Conservation (phyloP, 164 flowering plant genomes). For the Paratinospora sagittata region DNA sequence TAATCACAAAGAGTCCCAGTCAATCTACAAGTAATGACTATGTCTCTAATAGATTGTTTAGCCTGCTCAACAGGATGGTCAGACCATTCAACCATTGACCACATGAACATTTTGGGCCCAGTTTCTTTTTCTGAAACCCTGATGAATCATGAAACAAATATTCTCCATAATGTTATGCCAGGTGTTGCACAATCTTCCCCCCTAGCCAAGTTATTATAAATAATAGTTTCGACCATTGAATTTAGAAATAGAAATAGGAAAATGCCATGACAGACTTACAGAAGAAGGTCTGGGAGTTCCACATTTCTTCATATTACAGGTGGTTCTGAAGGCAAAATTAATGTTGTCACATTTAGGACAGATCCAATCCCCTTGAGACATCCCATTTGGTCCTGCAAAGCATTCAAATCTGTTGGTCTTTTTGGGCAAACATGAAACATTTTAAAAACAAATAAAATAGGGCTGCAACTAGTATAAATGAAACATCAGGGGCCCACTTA, state of each 20-base stretch:
- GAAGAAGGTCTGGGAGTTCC: constrained; percentile 36
- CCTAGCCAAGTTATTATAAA: neutral
- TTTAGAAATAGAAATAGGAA: neutral
- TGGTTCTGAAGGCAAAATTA: constrained; percentile 42
- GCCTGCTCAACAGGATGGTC: too few relatives aligned
- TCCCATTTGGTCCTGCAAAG: constrained; percentile 39
- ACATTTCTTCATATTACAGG: constrained; percentile 42
- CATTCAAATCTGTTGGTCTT: neutral
- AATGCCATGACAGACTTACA: constrained; percentile 19
- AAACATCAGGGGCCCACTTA: neutral
- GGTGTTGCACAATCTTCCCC: too few relatives aligned
- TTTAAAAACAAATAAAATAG: too few relatives aligned
- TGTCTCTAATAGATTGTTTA: too few relatives aligned
- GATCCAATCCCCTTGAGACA: constrained; percentile 43
- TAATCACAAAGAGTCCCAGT: too few relatives aligned
- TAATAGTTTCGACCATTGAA: neutral
- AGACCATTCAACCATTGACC: too few relatives aligned
- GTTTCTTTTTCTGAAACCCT: too few relatives aligned
- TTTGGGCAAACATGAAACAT: neutral
- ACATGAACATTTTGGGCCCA: too few relatives aligned
- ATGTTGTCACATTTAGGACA: constrained; percentile 48
- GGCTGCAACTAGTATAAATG: neutral
- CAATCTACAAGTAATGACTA: too few relatives aligned
- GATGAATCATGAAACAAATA: too few relatives aligned
- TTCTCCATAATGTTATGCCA: too few relatives aligned